Evolutionary conservation across 495 filamentous ascomycete species (phyloP), one percentile per base, ranked within the genome.

Genomic region (Trichoderma erinaceum): DNA sequence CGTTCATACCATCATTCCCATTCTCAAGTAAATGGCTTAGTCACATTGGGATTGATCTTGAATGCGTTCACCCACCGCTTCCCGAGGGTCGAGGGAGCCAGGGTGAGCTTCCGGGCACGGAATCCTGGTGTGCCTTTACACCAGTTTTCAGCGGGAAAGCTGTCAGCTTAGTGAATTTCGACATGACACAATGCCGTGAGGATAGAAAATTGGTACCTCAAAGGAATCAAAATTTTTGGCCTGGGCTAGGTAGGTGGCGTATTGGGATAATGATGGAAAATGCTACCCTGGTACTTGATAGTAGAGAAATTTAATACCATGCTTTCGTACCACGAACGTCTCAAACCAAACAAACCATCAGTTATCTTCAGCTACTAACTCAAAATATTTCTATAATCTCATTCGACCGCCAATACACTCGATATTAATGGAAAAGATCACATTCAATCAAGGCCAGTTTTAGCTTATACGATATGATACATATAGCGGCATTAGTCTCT

Each of bases 21-120:
- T 67, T 79, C 41, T 77, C 76, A 2, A 78, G 75, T n/a, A 68
- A 41, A 0, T 71, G 74, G 68, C 48, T 79, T 58, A 66, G 68
- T 48, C 75, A 74, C 48, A 16, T 79, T 13, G 75, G 80, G 41
- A 46, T 81, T 11, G 73, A 78, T 29, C 65, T 71, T 1, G 58
- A 63, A 0, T 68, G 80, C 4, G 78, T 81, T 16, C 81, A 83
- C 65, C 81, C 81, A 7, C 82, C 81, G 2, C 68, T 85, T 10
- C 79, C 81, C 0, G 70, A 71, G n/a, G 78, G 78, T 16, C 35
- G 73, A 7, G 72, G 70, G 0, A 61, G 61, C 16, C 69, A 74
- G n/a, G 72, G 73, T 7, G 79, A 78, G 69, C 68, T 81, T 4
- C 69, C 73, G 0, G 78, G 77, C 5, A 78, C 78, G 0, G 67